Evolutionary conservation across 1,284 basidiomycete genomes (phyloP), one percentile per base, ranked within the genome.

Genomic region (Trichosporon faecale): DNA sequence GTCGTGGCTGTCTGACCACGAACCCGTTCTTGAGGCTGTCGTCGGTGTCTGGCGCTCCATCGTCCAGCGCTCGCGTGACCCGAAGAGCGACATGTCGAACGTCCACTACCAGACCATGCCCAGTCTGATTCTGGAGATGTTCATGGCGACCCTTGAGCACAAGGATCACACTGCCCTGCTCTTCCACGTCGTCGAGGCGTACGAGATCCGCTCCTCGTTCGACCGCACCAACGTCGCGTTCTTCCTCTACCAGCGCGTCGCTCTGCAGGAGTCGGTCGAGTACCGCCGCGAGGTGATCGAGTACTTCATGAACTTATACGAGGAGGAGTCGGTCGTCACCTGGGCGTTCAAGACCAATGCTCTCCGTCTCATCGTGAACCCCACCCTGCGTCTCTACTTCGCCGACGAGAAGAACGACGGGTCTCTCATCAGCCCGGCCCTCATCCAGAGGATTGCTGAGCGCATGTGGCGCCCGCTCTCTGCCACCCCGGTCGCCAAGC

Each of bases 231-330:
- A 86, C 65, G 86, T 92, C n/a, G 90, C 92, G 0, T 90, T 91
- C 72, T 98, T 98, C 85, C 88, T 99, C 21, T 96, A 96, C 80
- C 86, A 88, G 35, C 91, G 94, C 75, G 91, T 97, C 40, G 92
- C 94, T 5, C 78, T 86, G 44, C 84, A 84, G 71, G 84, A 85
- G 33, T 81, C 83, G 35, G 78, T 77, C 77, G 90, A 79, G 35
- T 94, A 94, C 84, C 91, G 91, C 68, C 89, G 92, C 55, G 92
- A 92, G 73, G 86, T 98, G 68, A 85, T 99, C 64, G 86, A 89
- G 78, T 90, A 92, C 71, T 99, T 98, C 84, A 85, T 97, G 71
- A 88, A 88, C 60, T 91, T 94, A 86, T 94, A 96, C 82, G 88
- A 89, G 66, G 89, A 92, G 73, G 82, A 86, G 4, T 84, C 87